Base-by-base conservation (phyloP, 441 rosid genomes). In the Croton laevigatus region DNA sequence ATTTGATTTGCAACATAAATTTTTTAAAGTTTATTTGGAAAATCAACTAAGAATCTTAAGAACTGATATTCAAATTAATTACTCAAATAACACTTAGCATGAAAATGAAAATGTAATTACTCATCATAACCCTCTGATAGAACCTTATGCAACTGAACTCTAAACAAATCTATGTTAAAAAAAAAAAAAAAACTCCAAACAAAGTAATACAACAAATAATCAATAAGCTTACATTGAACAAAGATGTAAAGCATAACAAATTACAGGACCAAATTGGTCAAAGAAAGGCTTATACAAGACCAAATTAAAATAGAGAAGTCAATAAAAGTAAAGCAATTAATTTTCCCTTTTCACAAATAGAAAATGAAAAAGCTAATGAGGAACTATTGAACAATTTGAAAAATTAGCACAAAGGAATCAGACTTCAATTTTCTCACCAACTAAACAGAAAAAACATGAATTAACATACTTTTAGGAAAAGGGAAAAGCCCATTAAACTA, bases 61-160 rank as follows among this genome's bases (percentile, higher is more conserved):
- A 27, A 27, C 32, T 27, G 32, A 27, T 2, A 27, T 27, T 27
- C 32, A 27, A 27, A 27, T 27, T 27, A 27, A 27, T 27, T 27
- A 27, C 32, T 27, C 32, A 27, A 27, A 2, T 27, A 27, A 27
- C 1, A 27, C 32, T 27, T 27, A 27, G 32, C 32, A 27, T 27
- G 1, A 27, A 27, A 27, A 27, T 27, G 32, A 27, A 27, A 27
- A 27, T 27, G 32, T 27, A 27, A 27, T 27, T 77, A 89, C 95
- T 91, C 93, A 66, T 91, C 93, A 48, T 59, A 89, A 6, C 95
- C 95, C 69, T 88, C 80, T 32, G 87, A 71, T 63, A 94, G 84
- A 84, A 80, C 94, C 84, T 89, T 92, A 0, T 78, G 84, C 81
- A 94, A 81, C 66, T 84, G 97, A 85, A 87, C 72, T 83, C 97